Base-by-base conservation (phyloP, 306 rosid genomes). In the Quercus agrifolia region DNA sequence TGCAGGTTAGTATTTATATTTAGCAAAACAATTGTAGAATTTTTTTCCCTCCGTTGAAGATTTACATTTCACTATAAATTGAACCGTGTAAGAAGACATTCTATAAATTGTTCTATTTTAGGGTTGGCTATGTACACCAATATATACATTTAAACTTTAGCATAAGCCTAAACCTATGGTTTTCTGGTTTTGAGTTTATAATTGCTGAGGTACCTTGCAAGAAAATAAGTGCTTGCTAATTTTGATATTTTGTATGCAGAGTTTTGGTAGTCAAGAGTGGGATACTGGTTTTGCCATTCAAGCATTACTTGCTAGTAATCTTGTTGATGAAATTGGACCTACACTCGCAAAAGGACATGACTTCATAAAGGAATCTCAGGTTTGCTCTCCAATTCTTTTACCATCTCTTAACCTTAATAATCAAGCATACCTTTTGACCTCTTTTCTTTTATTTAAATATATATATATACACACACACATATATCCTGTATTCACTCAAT, bases 221-320 rank as follows among this genome's bases (percentile, higher is more conserved):
- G 38, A 17, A 63, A 28, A 63, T 1, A 12, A 63, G 5, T 3
- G 20, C 5, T 15, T 2, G 6, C 5, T 64, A 4, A 5, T 21
- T 56, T 23, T 2, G 8, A 44, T 1, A 59, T 25, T 33, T 51
- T 52, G n/a, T 72, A 23, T 82, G 28, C 74, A 89, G 89, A 89
- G 90, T 76, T 88, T 88, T 74, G 97, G 97, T 28, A 90, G 96
- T 56, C 97, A 90, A 76, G 56, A 17, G 52, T 91, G 93, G 97
- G 96, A 92, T 80, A 79, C 92, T 62, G 78, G 88, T 14, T 89
- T 90, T 41, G 75, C 90, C 4, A 49, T 90, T 78, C 97, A 92
- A 82, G 92, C 96, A 63, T 77, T 91, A 73, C 87, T 91, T 52
- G 92, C 93, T 10, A 38, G 83, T 21, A 82, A 88, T 63, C 83